phyloP scores from a whole-genome alignment of 805 yeast genomes.

The Pichia californica region DNA sequence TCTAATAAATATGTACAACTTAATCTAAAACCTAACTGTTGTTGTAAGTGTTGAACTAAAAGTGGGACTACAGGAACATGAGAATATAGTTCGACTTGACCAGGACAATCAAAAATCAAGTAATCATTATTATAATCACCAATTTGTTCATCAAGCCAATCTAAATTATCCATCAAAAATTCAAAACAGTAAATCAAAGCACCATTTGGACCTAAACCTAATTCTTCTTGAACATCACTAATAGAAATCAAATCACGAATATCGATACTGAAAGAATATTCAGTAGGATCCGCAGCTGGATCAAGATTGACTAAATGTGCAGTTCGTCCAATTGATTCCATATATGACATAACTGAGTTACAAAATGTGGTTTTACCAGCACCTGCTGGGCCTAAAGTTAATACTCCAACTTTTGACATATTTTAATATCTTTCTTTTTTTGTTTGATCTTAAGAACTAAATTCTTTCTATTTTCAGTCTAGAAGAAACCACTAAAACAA shows the following conservation, averaged over 20 bases:
- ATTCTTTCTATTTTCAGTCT: no score
- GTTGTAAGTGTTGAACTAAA: constrained; percentile 77
- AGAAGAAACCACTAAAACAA: no score
- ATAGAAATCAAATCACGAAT: constrained; percentile 84
- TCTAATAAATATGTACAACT: constrained; percentile 92
- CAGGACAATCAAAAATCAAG: constrained; percentile 92
- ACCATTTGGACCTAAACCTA: constrained; percentile 92
- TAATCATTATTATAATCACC: constrained; percentile 96
- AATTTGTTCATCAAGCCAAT: constrained; percentile 96
- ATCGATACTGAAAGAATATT: constrained; percentile 87
- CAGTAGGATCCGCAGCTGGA: constrained; percentile 94
- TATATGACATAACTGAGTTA: constrained; percentile 75
- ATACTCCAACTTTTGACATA: constrained; percentile 93
- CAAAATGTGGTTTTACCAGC: constrained; percentile 95
- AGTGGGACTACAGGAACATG: constrained; percentile 92
- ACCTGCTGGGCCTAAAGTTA: constrained; percentile 97
- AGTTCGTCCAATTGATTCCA: constrained; percentile 85
- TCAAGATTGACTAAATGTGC: constrained; percentile 94
- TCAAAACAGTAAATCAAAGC: constrained; percentile 92
- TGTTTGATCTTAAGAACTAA: no score
- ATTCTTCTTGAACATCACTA: constrained; percentile 93
- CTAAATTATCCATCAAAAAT: constrained; percentile 78
- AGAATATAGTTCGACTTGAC: constrained; percentile 90
- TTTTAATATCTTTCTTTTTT: no score
- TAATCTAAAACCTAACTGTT: constrained; percentile 71